These are phyloP conservation scores for Xylariaceae sp. DNA, from an alignment of 2,329 filamentous ascomycete genomes.

Conservation along the genomic window DNA sequence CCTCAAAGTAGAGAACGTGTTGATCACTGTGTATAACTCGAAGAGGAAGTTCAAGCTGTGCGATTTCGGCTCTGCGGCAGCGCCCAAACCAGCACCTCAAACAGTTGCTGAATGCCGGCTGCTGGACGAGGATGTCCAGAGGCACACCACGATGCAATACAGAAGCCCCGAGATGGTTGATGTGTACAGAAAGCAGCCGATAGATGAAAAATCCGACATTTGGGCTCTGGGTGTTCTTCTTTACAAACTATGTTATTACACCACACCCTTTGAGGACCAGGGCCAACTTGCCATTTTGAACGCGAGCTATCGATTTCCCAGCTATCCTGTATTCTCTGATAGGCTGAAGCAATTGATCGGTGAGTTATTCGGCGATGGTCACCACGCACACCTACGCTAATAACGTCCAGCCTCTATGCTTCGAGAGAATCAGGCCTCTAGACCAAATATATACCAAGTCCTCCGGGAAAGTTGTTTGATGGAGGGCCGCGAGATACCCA, in stretches of 20 bases:
- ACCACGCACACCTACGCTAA: conserved; percentile 10
- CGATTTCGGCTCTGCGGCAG: conserved; percentile 90
- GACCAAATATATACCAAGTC: conserved; percentile 93
- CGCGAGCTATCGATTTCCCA: conserved; percentile 86
- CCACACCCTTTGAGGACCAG: conserved; percentile 95
- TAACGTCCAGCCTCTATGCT: conserved; percentile 67
- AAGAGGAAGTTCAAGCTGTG: conserved; percentile 86
- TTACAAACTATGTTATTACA: conserved; percentile 99
- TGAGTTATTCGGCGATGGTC: conserved; percentile 38
- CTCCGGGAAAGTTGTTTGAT: conserved; percentile 81
- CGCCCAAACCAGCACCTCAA: conserved; percentile 75
- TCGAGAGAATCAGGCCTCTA: conserved; percentile 67
- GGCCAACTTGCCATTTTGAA: conserved; percentile 96
- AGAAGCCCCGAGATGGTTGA: conserved; percentile 98
- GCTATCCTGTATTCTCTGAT: conserved; percentile 84
- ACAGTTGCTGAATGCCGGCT: conserved; percentile 83
- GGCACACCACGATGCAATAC: conserved; percentile 95
- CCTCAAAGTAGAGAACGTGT: conserved; percentile 94
- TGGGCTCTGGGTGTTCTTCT: conserved; percentile 93
- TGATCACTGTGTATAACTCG: conserved; percentile 68
- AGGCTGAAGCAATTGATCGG: conserved; percentile 84
- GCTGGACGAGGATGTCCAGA: conserved; percentile 95
- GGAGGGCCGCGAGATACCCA: conserved; percentile 78
- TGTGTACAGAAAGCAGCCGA: conserved; percentile 91
- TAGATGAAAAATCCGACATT: conserved; percentile 98